Percentiles rank a stretch among this genome's conserved stretches.
Evolutionary conservation across 2,329 filamentous ascomycete genomes (phyloP).

Genomic region (Aureobasidium sp.): DNA sequence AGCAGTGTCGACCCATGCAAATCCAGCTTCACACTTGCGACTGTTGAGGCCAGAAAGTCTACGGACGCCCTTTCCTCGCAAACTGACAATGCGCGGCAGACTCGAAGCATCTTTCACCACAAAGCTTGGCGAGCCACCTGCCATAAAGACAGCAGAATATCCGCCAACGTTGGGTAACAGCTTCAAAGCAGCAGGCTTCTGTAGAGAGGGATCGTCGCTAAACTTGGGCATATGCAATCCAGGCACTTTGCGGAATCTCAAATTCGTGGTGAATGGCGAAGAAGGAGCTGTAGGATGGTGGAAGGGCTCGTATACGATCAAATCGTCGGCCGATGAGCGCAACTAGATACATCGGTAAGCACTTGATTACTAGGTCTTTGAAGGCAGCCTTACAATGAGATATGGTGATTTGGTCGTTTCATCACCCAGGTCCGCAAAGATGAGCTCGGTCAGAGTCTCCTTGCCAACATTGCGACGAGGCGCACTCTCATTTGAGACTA

Average conservation of each 20-base stretch:
- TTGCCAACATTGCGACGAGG: constrained; percentile 62
- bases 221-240: constrained; percentile 59
- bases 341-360: constrained; percentile 43
- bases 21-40: constrained; percentile 67
- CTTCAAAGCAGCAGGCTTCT: constrained; percentile 47
- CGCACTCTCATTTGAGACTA: constrained; percentile 63
- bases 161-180: constrained; percentile 60
- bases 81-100: constrained; percentile 52
- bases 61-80: constrained; percentile 60
- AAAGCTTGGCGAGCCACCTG: constrained; percentile 71
- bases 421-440: constrained; percentile 81
- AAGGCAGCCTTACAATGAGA: constrained; percentile 57
- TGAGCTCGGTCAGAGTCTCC: constrained; percentile 67
- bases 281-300: constrained; percentile 36
- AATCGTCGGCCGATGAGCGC: constrained; percentile 70
- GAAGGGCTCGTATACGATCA: constrained; percentile 81
- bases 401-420: constrained; percentile 61
- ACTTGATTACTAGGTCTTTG: neutral
- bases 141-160: constrained; percentile 74
- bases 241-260: constrained; percentile 69
- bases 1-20: constrained; percentile 67
- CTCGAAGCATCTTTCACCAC: constrained; percentile 75
- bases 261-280: constrained; percentile 44
- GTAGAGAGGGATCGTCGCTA: constrained; percentile 39
- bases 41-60: constrained; percentile 71